Percentiles rank a stretch among this genome's conserved stretches.
These are phyloP conservation scores for Elsinoe ampelina DNA, from an alignment of 2,329 filamentous ascomycete species.

Conservation along the genomic window DNA sequence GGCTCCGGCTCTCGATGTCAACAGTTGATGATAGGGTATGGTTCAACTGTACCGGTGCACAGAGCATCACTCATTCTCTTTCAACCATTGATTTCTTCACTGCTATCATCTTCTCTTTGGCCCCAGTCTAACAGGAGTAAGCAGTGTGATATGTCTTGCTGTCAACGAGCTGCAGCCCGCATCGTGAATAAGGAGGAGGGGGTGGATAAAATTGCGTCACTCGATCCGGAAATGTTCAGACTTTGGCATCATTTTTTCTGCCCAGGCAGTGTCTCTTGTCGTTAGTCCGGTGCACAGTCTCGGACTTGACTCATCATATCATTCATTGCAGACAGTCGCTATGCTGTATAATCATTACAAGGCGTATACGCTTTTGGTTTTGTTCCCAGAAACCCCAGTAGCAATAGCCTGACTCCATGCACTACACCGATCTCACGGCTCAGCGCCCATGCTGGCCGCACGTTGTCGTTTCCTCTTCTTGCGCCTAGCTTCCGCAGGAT, in stretches of 20 bases:
- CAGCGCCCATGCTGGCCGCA: constrained; percentile 12
- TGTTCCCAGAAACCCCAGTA: background rate
- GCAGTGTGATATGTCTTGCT: background rate
- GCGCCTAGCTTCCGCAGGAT: constrained; percentile 1
- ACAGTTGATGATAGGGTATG: background rate
- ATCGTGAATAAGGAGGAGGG: background rate
- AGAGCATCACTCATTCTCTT: background rate
- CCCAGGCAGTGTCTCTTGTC: background rate
- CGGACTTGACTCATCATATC: background rate
- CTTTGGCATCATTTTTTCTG: constrained; percentile 5
- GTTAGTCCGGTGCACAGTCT: background rate
- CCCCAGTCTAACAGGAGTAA: background rate
- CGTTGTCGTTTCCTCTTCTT: constrained; percentile 11
- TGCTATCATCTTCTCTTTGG: background rate
- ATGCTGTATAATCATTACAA: background rate
- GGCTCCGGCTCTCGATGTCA: background rate
- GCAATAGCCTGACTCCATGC: background rate
- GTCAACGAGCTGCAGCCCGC: too few species aligned
- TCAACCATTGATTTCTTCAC: background rate
- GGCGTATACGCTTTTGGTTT: background rate
- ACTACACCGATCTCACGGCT: background rate
- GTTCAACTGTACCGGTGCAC: background rate
- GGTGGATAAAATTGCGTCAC: constrained; percentile 2
- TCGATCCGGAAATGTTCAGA: background rate
- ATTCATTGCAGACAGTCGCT: background rate